Base-by-base conservation (phyloP, 352 stramenopile species). In the Phytophthora boehmeriae region DNA sequence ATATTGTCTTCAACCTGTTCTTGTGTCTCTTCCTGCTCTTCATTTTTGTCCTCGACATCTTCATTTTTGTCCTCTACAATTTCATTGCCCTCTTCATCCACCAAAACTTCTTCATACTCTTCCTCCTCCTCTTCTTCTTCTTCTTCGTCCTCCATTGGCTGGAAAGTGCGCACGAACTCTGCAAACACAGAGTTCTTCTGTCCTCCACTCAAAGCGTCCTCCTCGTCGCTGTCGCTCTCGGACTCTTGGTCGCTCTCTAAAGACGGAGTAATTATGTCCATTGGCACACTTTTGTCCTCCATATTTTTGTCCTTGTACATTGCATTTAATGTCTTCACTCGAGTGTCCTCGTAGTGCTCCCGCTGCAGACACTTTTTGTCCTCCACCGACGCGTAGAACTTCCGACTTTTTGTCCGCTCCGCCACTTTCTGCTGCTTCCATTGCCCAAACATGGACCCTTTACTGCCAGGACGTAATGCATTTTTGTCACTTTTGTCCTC, bases 131-230 rank as follows among this genome's bases (percentile, higher is more conserved):
- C 66, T 0, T 82, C 77, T 5, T 86, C 69, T 4, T 80, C 66
- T n/a, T 76, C 75, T 27, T 77, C 62, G 5, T 66, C 50, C 5
- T 65, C 41, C 16, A 68, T 48, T 1, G 63, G 67, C 27, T 86
- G 80, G 48, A 92, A 92, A 22, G 76, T 77, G 39, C 76, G 77
- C 30, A 93, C 79, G 68, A 93, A 93, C 64, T 86, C 62, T 23
- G 84, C 69, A 73, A 93, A 93, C n/a, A 91, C 46, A 30, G 78
- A 80, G 6, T 39, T 67, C 30, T 43, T 59, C 34, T 23, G 56
- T 16, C 36, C 56, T 5, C 22, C 23, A 11, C n/a, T 34, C 13
- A 59, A 11, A 36, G 22, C 45, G 20, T 69, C 54, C 4, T 65
- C 47, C 1, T 51, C 44, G 11, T 68, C 54, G 19, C 52, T 59